Evolutionary conservation across 148 eudicot species (phyloP).

Genomic region (Heliamphora exappendiculata): DNA sequence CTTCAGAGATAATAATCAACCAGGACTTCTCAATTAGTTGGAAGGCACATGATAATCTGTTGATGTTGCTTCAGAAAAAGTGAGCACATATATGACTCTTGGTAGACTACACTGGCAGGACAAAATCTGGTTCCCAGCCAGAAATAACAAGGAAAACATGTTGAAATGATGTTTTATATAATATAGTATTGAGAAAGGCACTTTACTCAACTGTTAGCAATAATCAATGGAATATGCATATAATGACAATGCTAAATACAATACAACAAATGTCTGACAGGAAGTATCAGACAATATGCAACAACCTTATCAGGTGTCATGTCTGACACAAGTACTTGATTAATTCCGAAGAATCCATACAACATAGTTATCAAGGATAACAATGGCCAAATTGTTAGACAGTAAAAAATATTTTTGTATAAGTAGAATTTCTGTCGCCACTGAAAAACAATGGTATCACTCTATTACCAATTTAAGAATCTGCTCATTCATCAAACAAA

Average conservation of each 20-base stretch:
- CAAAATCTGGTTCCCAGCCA: not conserved
- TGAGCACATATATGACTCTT: not conserved
- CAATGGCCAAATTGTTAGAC: not conserved
- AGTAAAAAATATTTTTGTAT: not conserved
- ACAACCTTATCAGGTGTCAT: too few species aligned
- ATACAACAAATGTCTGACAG: too few species aligned
- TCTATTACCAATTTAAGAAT: not conserved
- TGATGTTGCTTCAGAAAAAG: too few species aligned
- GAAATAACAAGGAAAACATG: not conserved
- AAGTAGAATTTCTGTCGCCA: not conserved
- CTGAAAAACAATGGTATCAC: not conserved
- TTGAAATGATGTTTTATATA: too few species aligned
- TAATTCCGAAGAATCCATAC: not conserved
- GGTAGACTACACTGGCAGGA: not conserved
- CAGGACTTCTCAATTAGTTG: too few species aligned
- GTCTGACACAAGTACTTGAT: not conserved
- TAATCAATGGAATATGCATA: too few species aligned
- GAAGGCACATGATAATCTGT: too few species aligned
- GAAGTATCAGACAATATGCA: too few species aligned
- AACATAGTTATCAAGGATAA: not conserved
- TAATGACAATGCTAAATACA: too few species aligned
- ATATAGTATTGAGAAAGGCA: too few species aligned
- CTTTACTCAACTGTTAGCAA: too few species aligned
- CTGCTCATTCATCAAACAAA: not conserved
- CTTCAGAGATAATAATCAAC: not conserved